Conservation (phyloP, 129 eudicot species). For the Tagetes erecta region DNA sequence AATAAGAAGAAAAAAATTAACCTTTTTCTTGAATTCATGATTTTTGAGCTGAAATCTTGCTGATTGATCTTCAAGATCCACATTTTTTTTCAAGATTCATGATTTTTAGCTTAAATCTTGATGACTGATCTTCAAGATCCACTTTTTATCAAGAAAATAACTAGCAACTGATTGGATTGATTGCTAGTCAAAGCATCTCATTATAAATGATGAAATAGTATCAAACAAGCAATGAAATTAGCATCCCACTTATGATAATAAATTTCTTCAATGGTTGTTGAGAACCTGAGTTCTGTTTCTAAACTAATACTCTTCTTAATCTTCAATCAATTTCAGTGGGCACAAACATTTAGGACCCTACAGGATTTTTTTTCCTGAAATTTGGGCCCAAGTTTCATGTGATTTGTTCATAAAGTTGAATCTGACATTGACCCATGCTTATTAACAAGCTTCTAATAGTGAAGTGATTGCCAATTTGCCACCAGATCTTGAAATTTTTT, state of each 20-base stretch:
- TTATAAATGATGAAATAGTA: too few relatives aligned
- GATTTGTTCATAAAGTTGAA: conserved; percentile 42
- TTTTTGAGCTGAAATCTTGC: too few relatives aligned
- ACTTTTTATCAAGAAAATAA: conserved; percentile 1
- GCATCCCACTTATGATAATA: too few relatives aligned
- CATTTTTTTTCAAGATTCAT: too few relatives aligned
- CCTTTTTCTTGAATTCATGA: too few relatives aligned
- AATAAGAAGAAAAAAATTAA: too few relatives aligned
- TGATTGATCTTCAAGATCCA: too few relatives aligned
- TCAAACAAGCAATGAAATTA: too few relatives aligned
- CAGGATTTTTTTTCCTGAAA: conserved; percentile 32
- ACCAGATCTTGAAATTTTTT: conserved; percentile 43
- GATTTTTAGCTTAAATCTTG: too few relatives aligned
- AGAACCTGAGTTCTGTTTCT: conserved; percentile 39
- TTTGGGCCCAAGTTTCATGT: conserved; percentile 60
- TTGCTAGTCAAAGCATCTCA: conserved; percentile 27
- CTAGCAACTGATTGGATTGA: conserved; percentile 15
- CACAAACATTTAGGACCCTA: conserved; percentile 44
- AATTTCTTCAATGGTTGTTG: conserved; percentile 38
- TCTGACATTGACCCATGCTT: conserved; percentile 29
- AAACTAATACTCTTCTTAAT: conserved; percentile 4
- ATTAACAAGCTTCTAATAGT: conserved; percentile 29
- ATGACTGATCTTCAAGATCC: conserved; percentile 16
- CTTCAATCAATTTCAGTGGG: conserved; percentile 44
- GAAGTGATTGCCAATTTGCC: conserved; percentile 37